phyloP scores from a whole-genome alignment of 192 early-diverging fungal species.

The Umbelopsis vinacea region DNA sequence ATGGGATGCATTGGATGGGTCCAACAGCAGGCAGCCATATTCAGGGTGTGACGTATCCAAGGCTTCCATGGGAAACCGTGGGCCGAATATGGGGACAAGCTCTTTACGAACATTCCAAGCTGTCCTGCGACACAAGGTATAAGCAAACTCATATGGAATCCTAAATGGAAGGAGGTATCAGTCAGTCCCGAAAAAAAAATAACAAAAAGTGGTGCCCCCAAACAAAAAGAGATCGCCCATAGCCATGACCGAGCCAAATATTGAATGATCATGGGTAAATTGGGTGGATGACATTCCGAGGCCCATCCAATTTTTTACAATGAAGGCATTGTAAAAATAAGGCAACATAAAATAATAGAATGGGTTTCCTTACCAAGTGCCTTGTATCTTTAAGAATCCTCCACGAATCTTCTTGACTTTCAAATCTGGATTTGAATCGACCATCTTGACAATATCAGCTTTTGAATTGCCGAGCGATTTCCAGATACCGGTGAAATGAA shows the following conservation, averaged over 20 bases:
- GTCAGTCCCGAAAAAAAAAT: neutral
- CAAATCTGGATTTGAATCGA: constrained; percentile 60
- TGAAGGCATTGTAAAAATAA: no score
- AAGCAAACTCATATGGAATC: constrained; percentile 49
- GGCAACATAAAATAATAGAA: neutral
- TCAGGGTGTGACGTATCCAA: constrained; percentile 37
- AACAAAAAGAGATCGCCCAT: neutral
- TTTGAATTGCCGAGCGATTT: constrained; percentile 63
- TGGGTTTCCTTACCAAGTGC: constrained; percentile 63
- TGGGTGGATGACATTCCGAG: neutral
- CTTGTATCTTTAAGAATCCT: constrained; percentile 64
- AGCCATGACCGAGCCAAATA: neutral
- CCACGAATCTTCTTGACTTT: constrained; percentile 63
- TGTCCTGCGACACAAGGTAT: constrained; percentile 42
- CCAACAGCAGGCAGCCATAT: constrained; percentile 37
- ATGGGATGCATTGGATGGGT: constrained; percentile 31
- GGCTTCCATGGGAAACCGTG: constrained; percentile 34
- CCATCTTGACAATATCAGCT: constrained; percentile 64
- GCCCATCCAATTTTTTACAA: no score
- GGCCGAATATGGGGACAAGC: constrained; percentile 48
- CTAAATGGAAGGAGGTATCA: constrained; percentile 23
- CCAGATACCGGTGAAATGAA: constrained; percentile 67
- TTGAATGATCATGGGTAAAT: neutral
- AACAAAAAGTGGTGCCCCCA: neutral
- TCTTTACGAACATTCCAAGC: constrained; percentile 45